These are phyloP conservation scores for Chrysanthemum seticuspe DNA, from an alignment of 129 eudicot species.

Conservation along the genomic window DNA sequence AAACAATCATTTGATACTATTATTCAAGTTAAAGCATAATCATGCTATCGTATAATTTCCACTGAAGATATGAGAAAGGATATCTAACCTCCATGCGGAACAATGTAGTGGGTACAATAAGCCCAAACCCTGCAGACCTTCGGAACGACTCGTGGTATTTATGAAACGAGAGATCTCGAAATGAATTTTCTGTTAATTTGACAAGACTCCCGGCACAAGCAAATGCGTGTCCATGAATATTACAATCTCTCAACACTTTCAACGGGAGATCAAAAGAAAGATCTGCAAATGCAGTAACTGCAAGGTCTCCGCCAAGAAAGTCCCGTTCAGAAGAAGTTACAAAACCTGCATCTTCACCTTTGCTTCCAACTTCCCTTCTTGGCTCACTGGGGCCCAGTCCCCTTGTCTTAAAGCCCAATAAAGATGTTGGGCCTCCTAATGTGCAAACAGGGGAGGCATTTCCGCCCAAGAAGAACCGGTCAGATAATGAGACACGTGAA, in stretches of 20 bases:
- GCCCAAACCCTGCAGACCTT: slow-evolving; percentile 70
- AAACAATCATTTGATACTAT: background rate
- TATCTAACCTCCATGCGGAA: slow-evolving; percentile 90
- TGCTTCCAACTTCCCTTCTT: slow-evolving; percentile 41
- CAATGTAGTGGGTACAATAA: slow-evolving; percentile 72
- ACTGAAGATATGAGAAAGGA: background rate
- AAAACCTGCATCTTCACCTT: slow-evolving; percentile 31
- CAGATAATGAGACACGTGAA: slow-evolving; percentile 58
- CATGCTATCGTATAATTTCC: background rate
- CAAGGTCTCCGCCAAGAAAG: slow-evolving; percentile 89
- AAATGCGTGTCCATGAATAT: slow-evolving; percentile 82
- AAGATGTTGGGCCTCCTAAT: slow-evolving; percentile 70
- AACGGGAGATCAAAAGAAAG: slow-evolving; percentile 90
- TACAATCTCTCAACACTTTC: slow-evolving; percentile 65
- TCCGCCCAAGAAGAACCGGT: slow-evolving; percentile 79
- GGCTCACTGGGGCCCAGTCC: slow-evolving; percentile 80
- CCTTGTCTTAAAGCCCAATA: slow-evolving; percentile 68
- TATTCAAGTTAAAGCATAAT: background rate
- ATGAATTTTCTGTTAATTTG: slow-evolving; percentile 53
- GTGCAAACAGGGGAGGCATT: slow-evolving; percentile 86
- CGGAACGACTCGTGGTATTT: slow-evolving; percentile 68
- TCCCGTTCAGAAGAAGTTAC: slow-evolving; percentile 50
- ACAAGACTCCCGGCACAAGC: slow-evolving; percentile 74
- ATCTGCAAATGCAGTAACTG: slow-evolving; percentile 83
- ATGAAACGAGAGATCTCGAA: slow-evolving; percentile 45